Percentiles rank a stretch among this genome's conserved stretches.
phyloP scores from a whole-genome alignment of 164 flowering plant genomes.

The Annona cherimola region DNA sequence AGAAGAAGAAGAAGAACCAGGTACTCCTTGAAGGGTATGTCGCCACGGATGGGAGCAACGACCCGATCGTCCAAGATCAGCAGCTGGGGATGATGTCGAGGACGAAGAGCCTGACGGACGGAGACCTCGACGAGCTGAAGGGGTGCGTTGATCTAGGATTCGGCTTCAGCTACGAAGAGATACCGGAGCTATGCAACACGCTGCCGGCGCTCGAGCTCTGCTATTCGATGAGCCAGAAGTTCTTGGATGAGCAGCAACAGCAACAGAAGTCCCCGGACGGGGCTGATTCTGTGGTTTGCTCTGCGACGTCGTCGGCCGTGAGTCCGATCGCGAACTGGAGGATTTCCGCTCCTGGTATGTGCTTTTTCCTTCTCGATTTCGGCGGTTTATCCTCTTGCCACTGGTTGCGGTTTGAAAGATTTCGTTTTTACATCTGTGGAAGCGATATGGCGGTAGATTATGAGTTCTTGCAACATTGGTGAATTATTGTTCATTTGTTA shows the following conservation, averaged over 20 bases:
- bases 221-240: constrained; percentile 83
- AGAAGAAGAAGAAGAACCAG: constrained; percentile 47
- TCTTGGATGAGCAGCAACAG: constrained; percentile 51
- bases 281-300: constrained; percentile 5
- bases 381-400: too few species aligned
- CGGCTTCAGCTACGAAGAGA: constrained; percentile 81
- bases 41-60: constrained; percentile 41
- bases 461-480: too few species aligned
- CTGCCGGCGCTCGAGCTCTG: constrained; percentile 89
- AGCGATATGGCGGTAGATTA: too few species aligned
- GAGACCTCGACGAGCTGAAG: constrained; percentile 71
- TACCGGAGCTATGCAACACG: constrained; percentile 83
- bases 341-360: constrained; percentile 87
- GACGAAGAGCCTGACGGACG: constrained; percentile 74
- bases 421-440: not conserved
- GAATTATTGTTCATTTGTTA: too few species aligned
- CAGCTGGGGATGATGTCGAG: constrained; percentile 23
- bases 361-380: not conserved
- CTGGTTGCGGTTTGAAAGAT: not conserved
- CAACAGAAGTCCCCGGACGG: constrained; percentile 28
- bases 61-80: constrained; percentile 8
- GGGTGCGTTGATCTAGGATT: constrained; percentile 90
- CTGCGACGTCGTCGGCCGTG: constrained; percentile 17
- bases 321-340: constrained; percentile 74
- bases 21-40: constrained; percentile 73